Conservation (phyloP, 345 rosid genomes). For the Erodium maritimum region DNA sequence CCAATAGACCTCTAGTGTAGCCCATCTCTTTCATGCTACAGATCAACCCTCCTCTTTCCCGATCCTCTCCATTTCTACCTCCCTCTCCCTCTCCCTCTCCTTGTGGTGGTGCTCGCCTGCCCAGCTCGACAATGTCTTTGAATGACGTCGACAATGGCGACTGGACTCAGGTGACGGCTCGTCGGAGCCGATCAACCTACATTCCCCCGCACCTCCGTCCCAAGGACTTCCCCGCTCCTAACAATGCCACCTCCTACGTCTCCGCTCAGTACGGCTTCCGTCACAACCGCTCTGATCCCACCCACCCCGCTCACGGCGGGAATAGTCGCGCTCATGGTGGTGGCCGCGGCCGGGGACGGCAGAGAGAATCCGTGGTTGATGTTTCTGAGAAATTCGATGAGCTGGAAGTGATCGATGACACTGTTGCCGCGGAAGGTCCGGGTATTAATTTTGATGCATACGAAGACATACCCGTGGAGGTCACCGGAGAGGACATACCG, state of each 20-base stretch:
- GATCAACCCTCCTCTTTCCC: neutral
- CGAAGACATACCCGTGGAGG: constrained; percentile 30
- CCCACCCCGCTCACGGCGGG: too few species aligned
- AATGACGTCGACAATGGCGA: constrained; percentile 7
- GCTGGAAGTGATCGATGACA: constrained; percentile 13
- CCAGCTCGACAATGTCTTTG: constrained; percentile 9
- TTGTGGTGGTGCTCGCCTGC: neutral
- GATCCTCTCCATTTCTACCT: neutral
- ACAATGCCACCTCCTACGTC: neutral
- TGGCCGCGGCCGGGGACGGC: neutral
- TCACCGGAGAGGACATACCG: constrained; percentile 22
- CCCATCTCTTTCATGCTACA: too few species aligned
- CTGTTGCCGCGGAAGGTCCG: neutral
- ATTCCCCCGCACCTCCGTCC: constrained; percentile 22
- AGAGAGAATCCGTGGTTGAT: neutral
- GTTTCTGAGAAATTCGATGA: constrained; percentile 15
- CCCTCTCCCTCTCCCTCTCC: too few species aligned
- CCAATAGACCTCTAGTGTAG: too few species aligned
- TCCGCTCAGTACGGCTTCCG: neutral
- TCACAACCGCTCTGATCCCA: constrained; percentile 4
- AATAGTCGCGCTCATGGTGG: constrained; percentile 11
- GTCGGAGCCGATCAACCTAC: constrained; percentile 17
- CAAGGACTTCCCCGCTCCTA: neutral
- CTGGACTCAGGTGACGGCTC: neutral
- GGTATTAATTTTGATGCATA: constrained; percentile 34